Evolutionary conservation across 2,329 filamentous ascomycete species (phyloP).

Genomic region (Myriosclerotinia scirpicola): DNA sequence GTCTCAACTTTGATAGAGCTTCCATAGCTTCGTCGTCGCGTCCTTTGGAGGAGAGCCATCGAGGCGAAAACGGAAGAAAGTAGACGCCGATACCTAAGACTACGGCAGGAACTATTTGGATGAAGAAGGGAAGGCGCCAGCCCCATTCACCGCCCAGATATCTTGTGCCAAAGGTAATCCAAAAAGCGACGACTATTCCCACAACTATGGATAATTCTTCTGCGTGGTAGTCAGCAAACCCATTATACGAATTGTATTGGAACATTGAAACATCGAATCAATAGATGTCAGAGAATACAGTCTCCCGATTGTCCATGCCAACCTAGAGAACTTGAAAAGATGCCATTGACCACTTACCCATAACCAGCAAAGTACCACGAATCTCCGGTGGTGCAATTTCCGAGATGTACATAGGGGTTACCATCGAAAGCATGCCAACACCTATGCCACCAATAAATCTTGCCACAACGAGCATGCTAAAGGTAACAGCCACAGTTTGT

Average conservation of each 20-base stretch:
- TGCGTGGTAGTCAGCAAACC: not conserved
- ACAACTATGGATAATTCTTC: constrained; percentile 45
- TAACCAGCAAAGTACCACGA: constrained; percentile 28
- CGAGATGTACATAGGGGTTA: constrained; percentile 50
- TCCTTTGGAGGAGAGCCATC: constrained; percentile 46
- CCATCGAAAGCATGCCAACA: constrained; percentile 49
- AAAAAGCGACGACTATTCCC: constrained; percentile 47
- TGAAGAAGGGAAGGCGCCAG: constrained; percentile 41
- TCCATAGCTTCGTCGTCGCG: constrained; percentile 49
- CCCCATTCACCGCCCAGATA: constrained; percentile 39
- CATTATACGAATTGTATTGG: not conserved
- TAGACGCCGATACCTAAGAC: constrained; percentile 43
- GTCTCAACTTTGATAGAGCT: constrained; percentile 52
- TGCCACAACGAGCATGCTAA: constrained; percentile 51
- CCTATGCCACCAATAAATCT: constrained; percentile 50
- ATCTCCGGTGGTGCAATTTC: constrained; percentile 49
- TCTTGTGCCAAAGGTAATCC: constrained; percentile 46
- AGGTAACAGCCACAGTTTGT: constrained; percentile 52
- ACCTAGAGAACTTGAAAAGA: not conserved
- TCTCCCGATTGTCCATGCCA: not conserved
- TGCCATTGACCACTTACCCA: constrained; percentile 8
- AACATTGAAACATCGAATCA: not conserved
- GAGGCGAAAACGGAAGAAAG: constrained; percentile 49
- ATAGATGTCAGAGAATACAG: not conserved
- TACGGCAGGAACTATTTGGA: constrained; percentile 34